Base-by-base conservation (phyloP, 2,329 filamentous ascomycete genomes). In the Stagonosporopsis cucurbitacearum region DNA sequence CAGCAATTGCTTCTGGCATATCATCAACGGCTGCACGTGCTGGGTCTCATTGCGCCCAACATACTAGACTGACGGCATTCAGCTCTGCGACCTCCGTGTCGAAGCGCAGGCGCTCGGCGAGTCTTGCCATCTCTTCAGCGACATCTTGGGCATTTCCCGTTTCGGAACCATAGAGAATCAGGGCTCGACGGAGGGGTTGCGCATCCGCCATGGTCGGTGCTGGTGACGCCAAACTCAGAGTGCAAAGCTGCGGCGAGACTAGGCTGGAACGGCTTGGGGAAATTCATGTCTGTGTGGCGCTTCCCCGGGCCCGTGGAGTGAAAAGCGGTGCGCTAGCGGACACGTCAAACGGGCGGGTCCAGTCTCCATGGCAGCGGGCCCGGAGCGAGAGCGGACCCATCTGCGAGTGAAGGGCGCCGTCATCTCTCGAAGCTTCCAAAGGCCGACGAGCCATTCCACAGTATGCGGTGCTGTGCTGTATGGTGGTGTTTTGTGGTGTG, bases 81-180 rank as follows among this genome's bases (percentile, higher is more conserved):
- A 98, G 85, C 74, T 93, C 91, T 53, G 86, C 84, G 22, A 96
- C 86, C 47, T 84, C 82, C 20, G 88, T 90, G 59, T 83, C 77
- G 75, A 98, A 97, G 67, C 87, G 91, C 54, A 97, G 79, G 28
- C 94, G 84, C 77, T 94, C 87, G 32, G 87, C 84, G 62, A 91
- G 77, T 36, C 87, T 82, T 35, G 88, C 91, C 59, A 98, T 80
- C 73, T 97, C 92, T 68, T 92, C 88, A 19, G 95, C 94, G 60
- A 94, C 86, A 76, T 98, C 94, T 76, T 96, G 91, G 50, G 92
- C 89, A 71, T 95, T 97, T 53, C 95, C 95, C 20, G 93, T 98
- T 79, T 99, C 95, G 35, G 94, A 96, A 51, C 92, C 95, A 77
- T 96, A 99, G 30, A 96, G 83, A 54, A 99, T 82, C 63, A 96